Base-by-base conservation (phyloP, 2,329 filamentous ascomycete genomes). In the Aspergillus uvarum region DNA sequence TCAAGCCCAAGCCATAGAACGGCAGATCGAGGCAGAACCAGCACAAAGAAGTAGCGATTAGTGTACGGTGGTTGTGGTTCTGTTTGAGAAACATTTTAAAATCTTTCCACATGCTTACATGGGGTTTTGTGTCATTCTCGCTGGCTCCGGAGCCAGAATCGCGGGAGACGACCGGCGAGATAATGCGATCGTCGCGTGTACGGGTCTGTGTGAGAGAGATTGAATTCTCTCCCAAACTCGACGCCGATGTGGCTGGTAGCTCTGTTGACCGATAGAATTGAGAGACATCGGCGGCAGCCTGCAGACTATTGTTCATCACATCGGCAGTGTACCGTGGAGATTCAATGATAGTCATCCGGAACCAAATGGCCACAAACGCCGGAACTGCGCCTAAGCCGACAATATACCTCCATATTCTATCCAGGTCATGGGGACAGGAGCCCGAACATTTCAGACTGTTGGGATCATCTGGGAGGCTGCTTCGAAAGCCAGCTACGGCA, bases 291-390 rank as follows among this genome's bases (percentile, higher is more conserved):
- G 55, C 60, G 6, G 58, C 60, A 11, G 62, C 62, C 14, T 64
- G 62, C 2, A 64, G 51, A 7, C 59, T 64, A 44, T 66, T 60
- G 8, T 64, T 52, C 10, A 58, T 54, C 61, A 87, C 85, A 65
- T 88, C 85, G 29, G 86, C 79, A 14, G 83, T 85, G 74, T 87
- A 88, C 38, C 87, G 76, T 8, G 85, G 85, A 50, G 83, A 86
- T 70, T 88, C 86, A 54, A 84, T 85, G 42, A 88, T 81, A 63
- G 85, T 86, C 68, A 88, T 84, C 21, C 86, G 83, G 64, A 87
- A 87, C 58, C 86, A 80, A 63, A 88, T 83, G 65, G 86, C 85
- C 4, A 88, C 74, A n/a, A 86, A 72, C 2, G 85, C 85, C 0
- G 86, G 86, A 0, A 87, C 79, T 5, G 84, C 84, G 6, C 86